Percentiles rank a stretch among this genome's conserved stretches.
Evolutionary conservation across 139 green algal species (phyloP).

Genomic region (Pleodorina starrii): DNA sequence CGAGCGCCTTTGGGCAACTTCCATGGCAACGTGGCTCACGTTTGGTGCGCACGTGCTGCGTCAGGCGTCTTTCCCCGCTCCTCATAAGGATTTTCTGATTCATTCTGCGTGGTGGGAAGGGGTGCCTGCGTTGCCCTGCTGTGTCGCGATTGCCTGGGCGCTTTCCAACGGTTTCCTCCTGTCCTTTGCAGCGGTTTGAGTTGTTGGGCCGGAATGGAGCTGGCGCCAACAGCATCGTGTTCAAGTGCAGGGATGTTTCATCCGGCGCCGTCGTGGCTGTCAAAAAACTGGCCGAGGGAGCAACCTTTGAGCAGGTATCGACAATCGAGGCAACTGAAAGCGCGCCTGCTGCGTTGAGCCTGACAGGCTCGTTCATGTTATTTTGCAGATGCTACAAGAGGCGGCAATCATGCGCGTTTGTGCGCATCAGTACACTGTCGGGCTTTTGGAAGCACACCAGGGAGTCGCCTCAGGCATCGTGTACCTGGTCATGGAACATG

Average conservation of each 20-base stretch:
- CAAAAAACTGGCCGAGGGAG: slow-evolving; percentile 35
- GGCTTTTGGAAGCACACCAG: slow-evolving; percentile 37
- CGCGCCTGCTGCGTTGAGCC: too few relatives aligned
- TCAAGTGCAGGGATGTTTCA: not conserved
- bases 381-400: not conserved
- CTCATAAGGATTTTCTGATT: not conserved
- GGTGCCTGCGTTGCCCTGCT: too few relatives aligned
- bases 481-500: slow-evolving; percentile 26
- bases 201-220: slow-evolving; percentile 23
- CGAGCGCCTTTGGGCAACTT: too few relatives aligned
- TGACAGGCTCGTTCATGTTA: not conserved
- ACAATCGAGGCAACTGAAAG: too few relatives aligned
- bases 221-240: slow-evolving; percentile 33
- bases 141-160: too few relatives aligned
- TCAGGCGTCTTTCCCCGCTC: not conserved
- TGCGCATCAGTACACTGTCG: slow-evolving; percentile 1
- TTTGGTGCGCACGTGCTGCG: not conserved
- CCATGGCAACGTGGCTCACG: slow-evolving; percentile 14
- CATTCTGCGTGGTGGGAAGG: not conserved
- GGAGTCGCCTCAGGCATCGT: not conserved
- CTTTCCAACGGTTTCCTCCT: too few relatives aligned
- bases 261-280: not conserved
- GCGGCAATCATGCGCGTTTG: slow-evolving; percentile 18
- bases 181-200: slow-evolving; percentile 33
- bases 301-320: not conserved